phyloP scores from a whole-genome alignment of 73 alveolate species.

The Paramecium primaurelia region DNA sequence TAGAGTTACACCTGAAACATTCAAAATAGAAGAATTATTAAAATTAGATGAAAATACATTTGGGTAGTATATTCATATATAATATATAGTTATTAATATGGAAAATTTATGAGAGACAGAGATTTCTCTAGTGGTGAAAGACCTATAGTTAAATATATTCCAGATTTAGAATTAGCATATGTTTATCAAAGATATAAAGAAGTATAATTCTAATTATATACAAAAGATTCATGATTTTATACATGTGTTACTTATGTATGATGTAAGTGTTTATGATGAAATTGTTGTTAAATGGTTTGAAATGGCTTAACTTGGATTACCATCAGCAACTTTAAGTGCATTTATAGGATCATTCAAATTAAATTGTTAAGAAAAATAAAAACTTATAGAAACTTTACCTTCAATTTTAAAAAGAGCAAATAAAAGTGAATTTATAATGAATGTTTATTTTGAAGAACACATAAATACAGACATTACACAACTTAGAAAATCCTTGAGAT shows the following conservation, averaged over 20 bases:
- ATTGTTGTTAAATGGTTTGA: constrained; percentile 63
- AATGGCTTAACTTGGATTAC: constrained; percentile 57
- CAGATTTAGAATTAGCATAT: constrained; percentile 56
- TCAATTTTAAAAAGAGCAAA: not conserved
- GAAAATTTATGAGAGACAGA: constrained; percentile 53
- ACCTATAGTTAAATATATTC: constrained; percentile 56
- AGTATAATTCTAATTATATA: not conserved
- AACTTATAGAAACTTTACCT: constrained; percentile 30
- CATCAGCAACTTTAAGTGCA: constrained; percentile 49
- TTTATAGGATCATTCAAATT: constrained; percentile 58
- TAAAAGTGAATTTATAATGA: constrained; percentile 44
- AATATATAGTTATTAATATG: constrained; percentile 35
- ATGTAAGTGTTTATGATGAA: constrained; percentile 58
- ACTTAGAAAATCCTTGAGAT: constrained; percentile 19
- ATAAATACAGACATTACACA: not conserved
- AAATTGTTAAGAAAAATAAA: constrained; percentile 24
- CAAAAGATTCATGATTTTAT: constrained; percentile 56
- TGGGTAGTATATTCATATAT: not conserved
- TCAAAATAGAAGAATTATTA: constrained; percentile 21
- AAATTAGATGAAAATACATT: constrained; percentile 41
- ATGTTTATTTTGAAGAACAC: constrained; percentile 58
- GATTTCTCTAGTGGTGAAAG: constrained; percentile 50
- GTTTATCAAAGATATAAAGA: constrained; percentile 63
- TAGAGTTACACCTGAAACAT: constrained; percentile 49
- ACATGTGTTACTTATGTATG: constrained; percentile 46